These are phyloP conservation scores for Penicillium digitatum DNA, from an alignment of 2,329 filamentous ascomycete species.

Conservation along the genomic window DNA sequence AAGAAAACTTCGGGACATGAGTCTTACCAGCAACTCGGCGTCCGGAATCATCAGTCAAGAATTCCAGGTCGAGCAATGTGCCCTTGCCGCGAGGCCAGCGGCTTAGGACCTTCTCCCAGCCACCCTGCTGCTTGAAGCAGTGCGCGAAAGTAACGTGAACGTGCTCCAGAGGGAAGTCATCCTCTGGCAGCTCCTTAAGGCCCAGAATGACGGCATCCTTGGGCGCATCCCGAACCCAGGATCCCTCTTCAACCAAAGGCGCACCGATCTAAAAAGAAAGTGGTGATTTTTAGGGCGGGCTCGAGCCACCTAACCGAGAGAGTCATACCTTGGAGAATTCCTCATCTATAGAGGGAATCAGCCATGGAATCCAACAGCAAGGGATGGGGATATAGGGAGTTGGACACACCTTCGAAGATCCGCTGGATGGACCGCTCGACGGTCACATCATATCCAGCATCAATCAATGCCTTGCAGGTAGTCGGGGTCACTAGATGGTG, in stretches of 20 bases:
- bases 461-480: slow-evolving; percentile 59
- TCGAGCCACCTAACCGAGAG: neutral
- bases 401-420: slow-evolving; percentile 50
- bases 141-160: slow-evolving; percentile 69
- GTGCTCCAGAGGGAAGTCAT: slow-evolving; percentile 67
- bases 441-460: slow-evolving; percentile 65
- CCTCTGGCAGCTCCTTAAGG: slow-evolving; percentile 72
- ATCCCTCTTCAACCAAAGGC: slow-evolving; percentile 61
- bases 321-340: slow-evolving; percentile 35
- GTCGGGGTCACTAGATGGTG: slow-evolving; percentile 43
- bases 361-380: slow-evolving; percentile 1
- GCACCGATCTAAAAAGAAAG: slow-evolving; percentile 57
- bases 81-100: slow-evolving; percentile 74
- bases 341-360: slow-evolving; percentile 26
- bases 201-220: slow-evolving; percentile 68
- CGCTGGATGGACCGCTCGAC: slow-evolving; percentile 65
- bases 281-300: slow-evolving; percentile 45
- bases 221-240: slow-evolving; percentile 62
- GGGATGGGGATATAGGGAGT: neutral
- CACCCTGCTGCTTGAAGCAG: slow-evolving; percentile 71
- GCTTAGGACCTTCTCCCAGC: slow-evolving; percentile 75
- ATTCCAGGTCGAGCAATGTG: slow-evolving; percentile 80
- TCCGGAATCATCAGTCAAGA: slow-evolving; percentile 69
- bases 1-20: neutral
- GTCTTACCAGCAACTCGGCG: slow-evolving; percentile 48